These are phyloP conservation scores for Spinellus fusiger DNA, from an alignment of 192 early-diverging fungal genomes.

Conservation along the genomic window DNA sequence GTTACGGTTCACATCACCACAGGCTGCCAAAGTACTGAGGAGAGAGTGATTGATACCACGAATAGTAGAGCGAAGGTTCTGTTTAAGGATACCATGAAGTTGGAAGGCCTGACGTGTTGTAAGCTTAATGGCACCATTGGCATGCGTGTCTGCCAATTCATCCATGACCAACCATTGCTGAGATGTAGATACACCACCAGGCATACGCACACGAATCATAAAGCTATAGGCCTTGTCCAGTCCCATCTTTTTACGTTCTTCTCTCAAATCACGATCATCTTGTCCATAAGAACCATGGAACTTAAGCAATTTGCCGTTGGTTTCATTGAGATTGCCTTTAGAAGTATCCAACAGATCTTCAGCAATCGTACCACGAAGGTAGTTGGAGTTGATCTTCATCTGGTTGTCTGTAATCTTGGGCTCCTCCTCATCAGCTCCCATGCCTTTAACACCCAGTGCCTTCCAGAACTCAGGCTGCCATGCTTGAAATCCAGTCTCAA, in stretches of 20 bases:
- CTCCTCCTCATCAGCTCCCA: conserved; percentile 57
- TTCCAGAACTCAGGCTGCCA: conserved; percentile 84
- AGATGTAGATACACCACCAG: conserved; percentile 84
- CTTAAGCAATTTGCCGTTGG: conserved; percentile 89
- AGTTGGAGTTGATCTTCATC: conserved; percentile 91
- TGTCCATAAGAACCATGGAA: conserved; percentile 98
- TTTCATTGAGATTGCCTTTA: conserved; percentile 80
- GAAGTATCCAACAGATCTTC: conserved; percentile 77
- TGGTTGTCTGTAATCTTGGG: conserved; percentile 77
- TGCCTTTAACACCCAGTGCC: conserved; percentile 69
- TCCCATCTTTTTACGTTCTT: conserved; percentile 75
- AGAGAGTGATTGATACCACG: conserved; percentile 88
- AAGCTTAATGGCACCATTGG: conserved; percentile 87
- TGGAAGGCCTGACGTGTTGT: conserved; percentile 97
- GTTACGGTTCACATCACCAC: conserved; percentile 97
- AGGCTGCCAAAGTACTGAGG: conserved; percentile 92
- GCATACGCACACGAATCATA: conserved; percentile 95
- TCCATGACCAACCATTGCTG: conserved; percentile 95
- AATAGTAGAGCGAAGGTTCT: conserved; percentile 80
- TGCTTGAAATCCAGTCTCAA: conserved; percentile 68
- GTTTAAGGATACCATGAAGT: conserved; percentile 93
- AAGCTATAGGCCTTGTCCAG: conserved; percentile 91
- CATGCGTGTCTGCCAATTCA: conserved; percentile 74
- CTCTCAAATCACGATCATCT: conserved; percentile 93
- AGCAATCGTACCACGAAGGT: conserved; percentile 86